phyloP scores from a whole-genome alignment of 768 basidiomycete genomes.

The Neoboletus subvelutipes region DNA sequence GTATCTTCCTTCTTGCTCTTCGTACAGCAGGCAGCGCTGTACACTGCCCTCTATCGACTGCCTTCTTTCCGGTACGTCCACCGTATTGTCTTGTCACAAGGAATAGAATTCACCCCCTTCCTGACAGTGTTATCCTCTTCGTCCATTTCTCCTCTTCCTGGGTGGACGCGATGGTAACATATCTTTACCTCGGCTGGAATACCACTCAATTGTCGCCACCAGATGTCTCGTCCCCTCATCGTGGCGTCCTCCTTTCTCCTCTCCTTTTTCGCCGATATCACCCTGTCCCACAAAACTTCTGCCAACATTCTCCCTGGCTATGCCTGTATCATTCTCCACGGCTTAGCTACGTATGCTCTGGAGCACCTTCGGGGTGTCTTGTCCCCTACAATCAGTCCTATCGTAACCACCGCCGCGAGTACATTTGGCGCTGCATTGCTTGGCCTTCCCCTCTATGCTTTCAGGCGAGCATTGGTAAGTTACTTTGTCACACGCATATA shows the following conservation, averaged over 20 bases:
- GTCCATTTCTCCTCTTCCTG: constrained; percentile 69
- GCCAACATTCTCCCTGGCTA: constrained; percentile 58
- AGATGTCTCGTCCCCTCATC: constrained; percentile 53
- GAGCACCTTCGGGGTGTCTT: constrained; percentile 62
- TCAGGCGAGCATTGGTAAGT: constrained; percentile 59
- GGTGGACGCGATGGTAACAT: constrained; percentile 52
- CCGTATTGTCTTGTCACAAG: background rate
- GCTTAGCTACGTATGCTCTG: constrained; percentile 56
- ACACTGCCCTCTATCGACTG: constrained; percentile 67
- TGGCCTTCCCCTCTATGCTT: constrained; percentile 62
- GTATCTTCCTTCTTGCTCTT: constrained; percentile 67
- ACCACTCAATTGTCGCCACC: background rate
- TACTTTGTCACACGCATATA: background rate
- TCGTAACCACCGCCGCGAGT: constrained; percentile 54
- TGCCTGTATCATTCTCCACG: constrained; percentile 59
- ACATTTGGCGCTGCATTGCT: constrained; percentile 63
- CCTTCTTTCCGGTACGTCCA: constrained; percentile 62
- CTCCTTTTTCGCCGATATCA: constrained; percentile 58
- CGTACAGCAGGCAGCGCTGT: constrained; percentile 64
- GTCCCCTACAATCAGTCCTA: constrained; percentile 55
- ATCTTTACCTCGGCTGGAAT: constrained; percentile 44
- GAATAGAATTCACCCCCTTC: background rate
- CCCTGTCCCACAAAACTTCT: constrained; percentile 39
- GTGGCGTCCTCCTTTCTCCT: constrained; percentile 50
- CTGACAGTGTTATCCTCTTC: constrained; percentile 64